Base-by-base conservation (phyloP, 2,329 filamentous ascomycete species). In the Colletotrichum lindemuthianum region DNA sequence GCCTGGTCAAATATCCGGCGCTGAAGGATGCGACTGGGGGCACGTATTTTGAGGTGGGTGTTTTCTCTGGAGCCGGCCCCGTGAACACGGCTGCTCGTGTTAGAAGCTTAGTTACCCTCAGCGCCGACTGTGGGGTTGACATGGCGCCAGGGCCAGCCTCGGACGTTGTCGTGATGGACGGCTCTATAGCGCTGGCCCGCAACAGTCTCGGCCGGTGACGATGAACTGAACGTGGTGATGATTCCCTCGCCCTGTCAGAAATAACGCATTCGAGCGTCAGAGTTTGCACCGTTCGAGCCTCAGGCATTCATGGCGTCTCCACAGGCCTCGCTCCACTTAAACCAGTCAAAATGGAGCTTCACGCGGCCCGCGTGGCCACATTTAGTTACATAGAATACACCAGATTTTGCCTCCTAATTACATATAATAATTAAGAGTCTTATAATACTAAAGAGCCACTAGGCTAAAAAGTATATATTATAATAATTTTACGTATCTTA, bases 131-230 rank as follows among this genome's bases (percentile, higher is more conserved):
- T 2, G 83, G 78, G 55, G 76, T 81, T 12, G 82, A 81, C 48
- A 87, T 75, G 43, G 86, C 79, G 59, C 82, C 82, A 57, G 82
- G 78, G 66, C 81, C 84, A 39, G 81, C 82, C 68, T 83, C 86
- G 37, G 84, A 85, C 5, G 83, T 80, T 16, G 63, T 65, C 11
- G 84, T 87, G 68, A 88, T 82, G 34, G 84, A 86, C 4, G 86
- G 85, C 66, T 85, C 85, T 10, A 86, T 88, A 37, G 82, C 83
- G 58, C 79, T 81, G 34, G 86, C 83, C 63, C 86, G 79, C 47
- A 87, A 77, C 45, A 88, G 78, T 54, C 82, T 81, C 40, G 86
- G 86, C 64, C 85, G 79, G 68, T 83, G 78, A 61, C 78, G 74
- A 60, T 72, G 53, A 72, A 70, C 60, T 37, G 76, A 73, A 45